Conservation (phyloP, 129 eudicot species). For the Lactuca sativa region DNA sequence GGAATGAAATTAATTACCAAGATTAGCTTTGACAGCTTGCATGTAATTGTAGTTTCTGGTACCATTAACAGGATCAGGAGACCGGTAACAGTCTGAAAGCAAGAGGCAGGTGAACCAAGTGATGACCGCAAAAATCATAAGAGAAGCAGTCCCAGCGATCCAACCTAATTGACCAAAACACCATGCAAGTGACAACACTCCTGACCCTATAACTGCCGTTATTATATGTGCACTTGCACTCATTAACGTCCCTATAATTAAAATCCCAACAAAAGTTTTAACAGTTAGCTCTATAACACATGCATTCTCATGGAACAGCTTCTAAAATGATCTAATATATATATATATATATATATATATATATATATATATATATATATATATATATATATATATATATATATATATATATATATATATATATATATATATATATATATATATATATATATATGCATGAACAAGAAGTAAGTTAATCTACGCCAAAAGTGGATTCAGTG, state of each 20-base stretch:
- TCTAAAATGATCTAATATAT: neutral
- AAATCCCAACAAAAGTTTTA: neutral
- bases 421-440: no score
- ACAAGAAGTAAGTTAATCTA: no score
- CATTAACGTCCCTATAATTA: constrained; percentile 46
- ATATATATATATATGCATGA: no score
- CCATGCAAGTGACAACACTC: constrained; percentile 75
- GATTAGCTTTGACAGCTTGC: constrained; percentile 65
- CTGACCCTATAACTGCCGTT: constrained; percentile 83
- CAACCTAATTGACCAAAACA: constrained; percentile 73
- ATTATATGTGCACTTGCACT: constrained; percentile 75
- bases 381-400: no score
- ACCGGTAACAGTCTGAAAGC: constrained; percentile 56
- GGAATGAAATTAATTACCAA: constrained; percentile 35
- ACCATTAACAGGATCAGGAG: constrained; percentile 49
- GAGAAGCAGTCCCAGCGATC: constrained; percentile 54
- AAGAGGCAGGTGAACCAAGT: constrained; percentile 59
- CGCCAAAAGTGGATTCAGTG: no score
- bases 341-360: no score
- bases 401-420: no score
- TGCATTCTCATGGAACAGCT: neutral
- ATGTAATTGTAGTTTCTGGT: constrained; percentile 66
- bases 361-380: no score
- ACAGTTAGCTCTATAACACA: neutral
- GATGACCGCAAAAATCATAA: constrained; percentile 51